phyloP scores from a whole-genome alignment of 2,329 filamentous ascomycete genomes.

The Neofusicoccum parvum region DNA sequence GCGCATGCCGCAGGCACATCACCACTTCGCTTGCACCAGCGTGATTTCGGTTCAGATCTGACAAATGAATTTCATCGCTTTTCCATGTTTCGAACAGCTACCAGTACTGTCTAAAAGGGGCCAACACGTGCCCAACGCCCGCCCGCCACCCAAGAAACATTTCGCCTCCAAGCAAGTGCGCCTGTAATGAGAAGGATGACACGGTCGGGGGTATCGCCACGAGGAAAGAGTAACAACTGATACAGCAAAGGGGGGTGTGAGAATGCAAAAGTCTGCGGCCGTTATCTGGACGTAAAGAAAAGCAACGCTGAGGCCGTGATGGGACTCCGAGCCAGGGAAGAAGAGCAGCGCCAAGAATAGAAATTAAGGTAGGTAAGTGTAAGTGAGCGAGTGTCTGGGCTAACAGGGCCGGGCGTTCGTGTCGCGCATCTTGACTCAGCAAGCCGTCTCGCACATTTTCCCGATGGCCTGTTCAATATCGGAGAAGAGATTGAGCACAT shows the following conservation, averaged over 20 bases:
- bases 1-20: background rate
- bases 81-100: slow-evolving; percentile 14
- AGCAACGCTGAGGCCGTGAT: background rate
- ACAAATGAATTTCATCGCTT: slow-evolving; percentile 15
- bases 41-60: slow-evolving; percentile 4
- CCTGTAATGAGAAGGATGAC: slow-evolving; percentile 7
- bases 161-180: slow-evolving; percentile 7
- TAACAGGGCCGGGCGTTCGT: background rate
- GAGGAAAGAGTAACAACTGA: background rate
- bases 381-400: background rate
- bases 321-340: background rate
- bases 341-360: slow-evolving; percentile 12
- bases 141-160: background rate
- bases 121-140: background rate
- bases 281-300: slow-evolving; percentile 5
- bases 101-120: slow-evolving; percentile 6
- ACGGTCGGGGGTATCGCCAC: slow-evolving; percentile 18
- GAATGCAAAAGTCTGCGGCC: slow-evolving; percentile 1
- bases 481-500: slow-evolving; percentile 44
- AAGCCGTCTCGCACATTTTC: slow-evolving; percentile 41
- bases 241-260: background rate
- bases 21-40: background rate
- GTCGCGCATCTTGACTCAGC: background rate
- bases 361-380: slow-evolving; percentile 13
- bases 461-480: slow-evolving; percentile 47